phyloP scores from a whole-genome alignment of 1,284 basidiomycete genomes.

The Xanthoconium separans region DNA sequence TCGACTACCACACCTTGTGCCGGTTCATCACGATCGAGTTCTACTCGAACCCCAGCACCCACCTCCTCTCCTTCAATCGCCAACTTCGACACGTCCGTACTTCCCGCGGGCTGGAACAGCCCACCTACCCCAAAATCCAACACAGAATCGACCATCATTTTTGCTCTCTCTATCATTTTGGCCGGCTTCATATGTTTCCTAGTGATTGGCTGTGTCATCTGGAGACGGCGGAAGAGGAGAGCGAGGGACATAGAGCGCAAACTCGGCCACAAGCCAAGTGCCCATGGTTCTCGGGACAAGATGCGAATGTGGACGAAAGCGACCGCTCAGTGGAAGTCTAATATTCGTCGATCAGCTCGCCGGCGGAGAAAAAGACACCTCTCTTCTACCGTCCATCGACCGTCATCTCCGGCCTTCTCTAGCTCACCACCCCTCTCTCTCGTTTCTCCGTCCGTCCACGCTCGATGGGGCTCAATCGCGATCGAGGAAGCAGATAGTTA shows the following conservation, averaged over 20 bases:
- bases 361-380: slow-evolving; percentile 49
- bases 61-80: slow-evolving; percentile 18
- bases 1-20: slow-evolving; percentile 32
- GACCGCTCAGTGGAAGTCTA: slow-evolving; percentile 62
- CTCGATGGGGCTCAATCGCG: slow-evolving; percentile 17
- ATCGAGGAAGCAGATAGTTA: slow-evolving; percentile 1
- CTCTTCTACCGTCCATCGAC: slow-evolving; percentile 21
- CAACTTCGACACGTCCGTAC: slow-evolving; percentile 33
- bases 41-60: slow-evolving; percentile 18
- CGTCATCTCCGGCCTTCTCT: slow-evolving; percentile 18
- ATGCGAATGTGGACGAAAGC: slow-evolving; percentile 62
- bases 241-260: slow-evolving; percentile 30
- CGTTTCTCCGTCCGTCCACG: not conserved
- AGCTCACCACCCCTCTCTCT: slow-evolving; percentile 8
- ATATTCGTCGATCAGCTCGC: slow-evolving; percentile 53
- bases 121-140: slow-evolving; percentile 10
- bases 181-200: slow-evolving; percentile 55
- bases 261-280: slow-evolving; percentile 21
- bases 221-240: slow-evolving; percentile 47
- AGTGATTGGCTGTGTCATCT: slow-evolving; percentile 56
- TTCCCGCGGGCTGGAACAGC: slow-evolving; percentile 60
- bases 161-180: slow-evolving; percentile 58
- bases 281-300: slow-evolving; percentile 38
- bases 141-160: slow-evolving; percentile 48
- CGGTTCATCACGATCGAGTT: slow-evolving; percentile 15